Evolutionary conservation across 2,329 filamentous ascomycete genomes (phyloP), one percentile per base, ranked within the genome.

Genomic region (Ascochyta rabiei): DNA sequence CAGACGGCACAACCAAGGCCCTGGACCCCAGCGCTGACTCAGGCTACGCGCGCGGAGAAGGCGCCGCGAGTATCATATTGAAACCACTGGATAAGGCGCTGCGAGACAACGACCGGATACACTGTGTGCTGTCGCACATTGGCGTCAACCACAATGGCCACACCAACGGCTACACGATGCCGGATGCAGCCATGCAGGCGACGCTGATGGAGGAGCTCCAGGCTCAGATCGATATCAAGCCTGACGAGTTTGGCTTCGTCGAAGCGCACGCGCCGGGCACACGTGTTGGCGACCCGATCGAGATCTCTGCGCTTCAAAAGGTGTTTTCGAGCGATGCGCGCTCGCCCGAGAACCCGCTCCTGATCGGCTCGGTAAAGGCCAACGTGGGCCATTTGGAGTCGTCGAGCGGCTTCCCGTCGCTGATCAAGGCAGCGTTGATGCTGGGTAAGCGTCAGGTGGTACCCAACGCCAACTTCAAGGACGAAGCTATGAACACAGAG

Each of bases 11-110:
- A 33, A 70, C 61, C 2, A 26, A 57, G 40, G 67, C 71, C 21
- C 76, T 72, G 48, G 86, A 86, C 61, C 67, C 76, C 15, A 77
- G 79, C 3, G 86, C 84, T 18, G 24, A 43, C 6, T 64, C 64
- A 2, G 87, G 87, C 0, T 89, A 88, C 64, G 86, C 83, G 0
- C 79, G 86, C 34, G 86, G 86, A 1, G 87, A 89, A 63, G 87
- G 86, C 0, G 77, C 84, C 23, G 84, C 80, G 0, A 78, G 83
- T n/a, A 61, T 88, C 4, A 67, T 87, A 13, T 65, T 88, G 16
- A 88, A 88, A 71, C 79, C 78, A 1, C 73, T 88, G 0, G 73
- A 77, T 9, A 81, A 85, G 66, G 86, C 86, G 0, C 59, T 88
- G 5, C 73, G 75, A 10, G 82, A 85, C 60, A 82, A 83, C 24